phyloP scores from a whole-genome alignment of 768 basidiomycete genomes.

The Clathrus columnatus region DNA sequence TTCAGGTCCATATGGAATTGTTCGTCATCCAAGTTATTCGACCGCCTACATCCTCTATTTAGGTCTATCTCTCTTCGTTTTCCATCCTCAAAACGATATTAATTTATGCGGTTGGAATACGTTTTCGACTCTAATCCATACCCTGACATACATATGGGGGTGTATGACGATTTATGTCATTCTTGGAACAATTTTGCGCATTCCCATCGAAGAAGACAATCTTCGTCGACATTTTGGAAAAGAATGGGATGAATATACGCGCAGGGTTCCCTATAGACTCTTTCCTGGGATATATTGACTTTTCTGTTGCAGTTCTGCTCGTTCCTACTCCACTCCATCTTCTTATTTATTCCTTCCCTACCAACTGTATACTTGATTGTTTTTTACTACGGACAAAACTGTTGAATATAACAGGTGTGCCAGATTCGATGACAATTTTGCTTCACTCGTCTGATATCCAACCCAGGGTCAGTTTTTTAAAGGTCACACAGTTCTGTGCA shows the following conservation, averaged over 20 bases:
- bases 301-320: no score
- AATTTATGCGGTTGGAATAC: not conserved
- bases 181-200: not conserved
- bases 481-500: no score
- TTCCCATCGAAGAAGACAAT: conserved; percentile 14
- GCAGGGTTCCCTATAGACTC: conserved; percentile 14
- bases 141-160: conserved; percentile 16
- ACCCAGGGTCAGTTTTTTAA: no score
- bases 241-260: conserved; percentile 17
- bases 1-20: conserved; percentile 38
- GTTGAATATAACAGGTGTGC: no score
- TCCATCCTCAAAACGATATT: not conserved
- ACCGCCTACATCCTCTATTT: conserved; percentile 27
- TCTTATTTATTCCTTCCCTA: no score
- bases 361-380: no score
- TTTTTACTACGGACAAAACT: no score
- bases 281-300: conserved; percentile 25
- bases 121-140: conserved; percentile 1
- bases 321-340: no score
- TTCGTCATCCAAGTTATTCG: conserved; percentile 38
- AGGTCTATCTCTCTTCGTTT: conserved; percentile 9
- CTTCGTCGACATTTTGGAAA: conserved; percentile 14
- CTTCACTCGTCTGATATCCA: no score
- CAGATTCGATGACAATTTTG: no score
- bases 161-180: not conserved